Evolutionary conservation across 129 eudicot species (phyloP), one percentile per base, ranked within the genome.

Genomic region (Silybum marianum): DNA sequence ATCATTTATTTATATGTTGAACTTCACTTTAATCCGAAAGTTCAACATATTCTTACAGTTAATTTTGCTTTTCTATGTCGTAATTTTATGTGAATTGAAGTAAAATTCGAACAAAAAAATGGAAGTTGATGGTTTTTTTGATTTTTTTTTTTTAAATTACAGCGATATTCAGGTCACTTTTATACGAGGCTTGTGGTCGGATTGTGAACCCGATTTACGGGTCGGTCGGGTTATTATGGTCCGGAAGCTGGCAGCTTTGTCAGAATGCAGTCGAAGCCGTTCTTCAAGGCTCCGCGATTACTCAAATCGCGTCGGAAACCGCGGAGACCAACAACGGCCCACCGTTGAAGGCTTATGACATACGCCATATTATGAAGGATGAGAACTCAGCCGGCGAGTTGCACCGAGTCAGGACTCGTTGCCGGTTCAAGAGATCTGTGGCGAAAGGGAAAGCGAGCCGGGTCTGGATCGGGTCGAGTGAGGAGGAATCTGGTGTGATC

Each of bases 181-280:
- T 91, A 23, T 88, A 91, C 84, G 98, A 93, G 72, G 95, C 98
- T 1, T 93, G 98, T 39, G 98, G 98, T 21, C 86, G 98, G 81
- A 93, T 93, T 9, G 91, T 93, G 87, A 93, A 93, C 80, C 98
- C 98, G 39, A 84, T 93, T 11, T 88, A 88, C 89, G 98, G 98
- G 69, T 91, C 98, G 1, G 97, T 93, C 34, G 97, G 98, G 90
- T 84, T 93, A 68, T 69, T 91, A 6, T 93, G 95, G 93, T 88
- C 97, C 39, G 97, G 97, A 11, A 90, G 82, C 22, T 93, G 98
- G 98, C 86, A 87, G 83, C 90, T 91, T 3, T 91, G 97, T 60
- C 95, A 93, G 71, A 85, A 77, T 74, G 98, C 98, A 2, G 97
- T 93, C 22, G 95, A 93, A 77, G 95, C 95, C 42, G 93, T 91